These are phyloP conservation scores for Pulveroboletus sp. DNA, from an alignment of 768 basidiomycete species.

Conservation along the genomic window DNA sequence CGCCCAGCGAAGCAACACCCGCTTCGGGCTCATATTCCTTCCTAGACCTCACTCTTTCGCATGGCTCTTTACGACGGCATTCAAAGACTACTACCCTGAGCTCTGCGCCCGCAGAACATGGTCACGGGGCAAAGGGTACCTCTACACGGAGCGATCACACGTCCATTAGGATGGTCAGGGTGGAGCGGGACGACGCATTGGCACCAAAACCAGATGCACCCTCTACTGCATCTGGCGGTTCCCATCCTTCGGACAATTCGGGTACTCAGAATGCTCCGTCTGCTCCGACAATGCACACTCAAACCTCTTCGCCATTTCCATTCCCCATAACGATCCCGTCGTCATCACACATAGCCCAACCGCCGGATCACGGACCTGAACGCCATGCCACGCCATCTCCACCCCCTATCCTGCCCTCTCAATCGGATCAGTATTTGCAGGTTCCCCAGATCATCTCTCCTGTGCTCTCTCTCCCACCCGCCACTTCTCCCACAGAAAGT, in stretches of 20 bases:
- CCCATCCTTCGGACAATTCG: conserved; percentile 26
- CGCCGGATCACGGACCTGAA: conserved; percentile 14
- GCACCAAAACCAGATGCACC: conserved; percentile 30
- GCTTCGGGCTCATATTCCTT: conserved; percentile 33
- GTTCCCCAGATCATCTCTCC: conserved; percentile 25
- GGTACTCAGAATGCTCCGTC: conserved; percentile 16
- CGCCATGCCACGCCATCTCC: conserved; percentile 17
- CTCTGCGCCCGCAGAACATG: conserved; percentile 26
- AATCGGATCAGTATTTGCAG: conserved; percentile 25
- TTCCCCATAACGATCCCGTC: conserved; percentile 47
- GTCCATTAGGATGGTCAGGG: conserved; percentile 15
- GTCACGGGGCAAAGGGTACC: conserved; percentile 14
- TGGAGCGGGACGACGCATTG: conserved; percentile 15
- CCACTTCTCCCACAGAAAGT: conserved; percentile 55
- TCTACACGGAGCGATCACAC: conserved; percentile 18
- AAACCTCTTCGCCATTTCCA: conserved; percentile 35
- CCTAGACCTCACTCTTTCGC: conserved; percentile 30
- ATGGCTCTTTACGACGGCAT: conserved; percentile 19
- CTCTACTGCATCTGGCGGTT: conserved; percentile 30
- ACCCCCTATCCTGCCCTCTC: conserved; percentile 9
- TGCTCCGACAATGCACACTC: conserved; percentile 21
- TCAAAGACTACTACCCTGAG: conserved; percentile 28
- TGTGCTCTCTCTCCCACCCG: conserved; percentile 23
- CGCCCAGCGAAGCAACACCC: conserved; percentile 21
- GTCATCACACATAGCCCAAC: conserved; percentile 33